These are phyloP conservation scores for Helicocarpus griseus DNA, from an alignment of 2,329 filamentous ascomycete species.

Conservation along the genomic window DNA sequence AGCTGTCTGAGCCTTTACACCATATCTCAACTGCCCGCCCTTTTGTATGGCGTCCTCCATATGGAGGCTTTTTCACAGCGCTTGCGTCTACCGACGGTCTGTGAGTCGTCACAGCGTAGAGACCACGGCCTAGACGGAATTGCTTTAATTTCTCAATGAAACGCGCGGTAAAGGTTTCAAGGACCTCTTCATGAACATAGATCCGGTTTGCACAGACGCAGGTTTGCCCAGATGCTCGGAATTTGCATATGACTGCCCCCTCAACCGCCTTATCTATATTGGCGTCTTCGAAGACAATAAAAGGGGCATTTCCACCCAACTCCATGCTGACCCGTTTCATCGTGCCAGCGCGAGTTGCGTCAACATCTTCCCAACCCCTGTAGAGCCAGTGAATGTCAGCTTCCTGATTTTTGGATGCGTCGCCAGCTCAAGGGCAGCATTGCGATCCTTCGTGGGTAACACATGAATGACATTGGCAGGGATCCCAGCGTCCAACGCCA, in stretches of 20 bases:
- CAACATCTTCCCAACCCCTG: constrained; percentile 21
- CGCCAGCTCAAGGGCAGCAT: constrained; percentile 43
- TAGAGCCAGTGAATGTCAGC: constrained; percentile 47
- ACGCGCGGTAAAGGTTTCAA: constrained; percentile 36
- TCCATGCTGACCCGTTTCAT: constrained; percentile 36
- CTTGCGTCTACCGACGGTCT: constrained; percentile 12
- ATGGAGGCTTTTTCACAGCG: constrained; percentile 15
- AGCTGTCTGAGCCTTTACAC: constrained; percentile 9
- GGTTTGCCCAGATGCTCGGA: constrained; percentile 16
- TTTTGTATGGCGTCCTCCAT: constrained; percentile 19
- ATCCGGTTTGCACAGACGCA: constrained; percentile 28
- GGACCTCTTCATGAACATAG: constrained; percentile 31
- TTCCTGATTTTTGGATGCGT: constrained; percentile 41
- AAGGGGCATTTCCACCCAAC: constrained; percentile 31
- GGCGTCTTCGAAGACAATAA: constrained; percentile 31
- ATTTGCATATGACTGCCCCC: not conserved
- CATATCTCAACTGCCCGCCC: constrained; percentile 20
- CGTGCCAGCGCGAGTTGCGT: constrained; percentile 19
- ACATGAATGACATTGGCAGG: constrained; percentile 58
- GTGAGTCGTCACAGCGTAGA: constrained; percentile 20
- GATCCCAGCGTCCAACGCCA: constrained; percentile 10
- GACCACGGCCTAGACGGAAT: constrained; percentile 23
- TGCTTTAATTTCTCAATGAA: constrained; percentile 38
- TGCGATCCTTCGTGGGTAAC: constrained; percentile 56
- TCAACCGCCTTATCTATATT: constrained; percentile 22